Evolutionary conservation across 2,329 filamentous ascomycete species (phyloP).

Genomic region (Celoporthe dispersa): DNA sequence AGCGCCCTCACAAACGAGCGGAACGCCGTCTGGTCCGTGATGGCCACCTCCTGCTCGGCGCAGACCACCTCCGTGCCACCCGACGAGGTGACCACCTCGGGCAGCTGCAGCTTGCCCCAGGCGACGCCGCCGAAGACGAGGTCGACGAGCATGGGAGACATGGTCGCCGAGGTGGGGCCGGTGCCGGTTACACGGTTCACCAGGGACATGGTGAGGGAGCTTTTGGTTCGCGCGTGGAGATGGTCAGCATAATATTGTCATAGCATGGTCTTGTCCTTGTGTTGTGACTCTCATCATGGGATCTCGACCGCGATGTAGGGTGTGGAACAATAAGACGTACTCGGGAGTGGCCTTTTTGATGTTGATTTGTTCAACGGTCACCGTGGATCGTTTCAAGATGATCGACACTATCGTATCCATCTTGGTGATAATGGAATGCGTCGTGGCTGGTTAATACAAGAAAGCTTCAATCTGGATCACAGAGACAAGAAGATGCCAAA

Average conservation of each 20-base stretch:
- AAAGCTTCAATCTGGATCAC: neutral
- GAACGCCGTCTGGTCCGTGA: slow-evolving; percentile 38
- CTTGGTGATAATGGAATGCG: neutral
- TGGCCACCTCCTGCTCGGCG: slow-evolving; percentile 36
- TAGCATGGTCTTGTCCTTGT: neutral
- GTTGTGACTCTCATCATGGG: too few species aligned
- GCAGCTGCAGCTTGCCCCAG: slow-evolving; percentile 39
- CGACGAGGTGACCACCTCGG: slow-evolving; percentile 37
- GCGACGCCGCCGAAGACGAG: slow-evolving; percentile 37
- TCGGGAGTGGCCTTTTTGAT: slow-evolving; percentile 38
- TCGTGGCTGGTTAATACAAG: neutral
- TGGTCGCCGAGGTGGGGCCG: slow-evolving; percentile 38
- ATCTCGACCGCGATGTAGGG: neutral
- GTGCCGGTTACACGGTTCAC: slow-evolving; percentile 39
- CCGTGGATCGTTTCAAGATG: slow-evolving; percentile 36
- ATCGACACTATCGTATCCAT: slow-evolving; percentile 38
- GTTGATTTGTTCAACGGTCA: slow-evolving; percentile 38
- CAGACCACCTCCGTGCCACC: slow-evolving; percentile 37
- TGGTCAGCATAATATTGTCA: slow-evolving; percentile 7
- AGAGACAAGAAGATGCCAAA: neutral
- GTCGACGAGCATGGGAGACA: slow-evolving; percentile 37
- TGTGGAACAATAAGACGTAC: slow-evolving; percentile 33
- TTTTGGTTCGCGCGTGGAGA: slow-evolving; percentile 24
- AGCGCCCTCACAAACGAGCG: slow-evolving; percentile 39
- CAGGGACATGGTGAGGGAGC: slow-evolving; percentile 38